Conservation (phyloP, 2,329 filamentous ascomycete genomes). For the Colletotrichum sp. region DNA sequence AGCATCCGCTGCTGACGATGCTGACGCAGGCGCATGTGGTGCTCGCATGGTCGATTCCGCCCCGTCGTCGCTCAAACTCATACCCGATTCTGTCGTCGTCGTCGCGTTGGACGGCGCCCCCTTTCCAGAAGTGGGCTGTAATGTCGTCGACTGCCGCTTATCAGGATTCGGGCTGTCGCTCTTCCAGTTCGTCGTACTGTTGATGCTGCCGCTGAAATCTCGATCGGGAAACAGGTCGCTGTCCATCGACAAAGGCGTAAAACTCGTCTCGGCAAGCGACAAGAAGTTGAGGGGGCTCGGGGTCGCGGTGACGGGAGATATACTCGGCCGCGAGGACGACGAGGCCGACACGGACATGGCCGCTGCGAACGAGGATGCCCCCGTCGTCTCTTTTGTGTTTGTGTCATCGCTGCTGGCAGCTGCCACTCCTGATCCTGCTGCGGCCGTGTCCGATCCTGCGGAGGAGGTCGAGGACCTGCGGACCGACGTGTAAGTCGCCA, state of each 20-base stretch:
- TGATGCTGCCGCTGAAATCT: not conserved
- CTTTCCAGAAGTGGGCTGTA: not conserved
- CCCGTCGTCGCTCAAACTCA: not conserved
- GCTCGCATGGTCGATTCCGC: not conserved
- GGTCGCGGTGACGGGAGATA: conserved; percentile 23
- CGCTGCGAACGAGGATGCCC: not conserved
- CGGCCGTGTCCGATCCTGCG: not conserved
- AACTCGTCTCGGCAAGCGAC: conserved; percentile 28
- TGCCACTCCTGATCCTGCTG: not conserved
- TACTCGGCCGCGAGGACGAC: conserved; percentile 8
- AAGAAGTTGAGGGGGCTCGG: conserved; percentile 23
- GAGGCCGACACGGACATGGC: not conserved
- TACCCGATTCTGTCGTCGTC: not conserved
- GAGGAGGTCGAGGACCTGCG: conserved; percentile 17
- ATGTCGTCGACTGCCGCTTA: not conserved
- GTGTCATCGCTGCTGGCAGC: not conserved
- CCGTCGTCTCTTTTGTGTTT: conserved; percentile 7
- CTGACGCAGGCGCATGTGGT: not conserved
- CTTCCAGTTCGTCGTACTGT: not conserved
- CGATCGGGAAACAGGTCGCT: conserved; percentile 23
- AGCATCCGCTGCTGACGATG: not conserved
- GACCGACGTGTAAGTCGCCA: conserved; percentile 14
- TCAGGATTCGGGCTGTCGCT: not conserved
- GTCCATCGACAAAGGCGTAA: conserved; percentile 36
- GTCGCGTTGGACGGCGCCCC: not conserved